These are phyloP conservation scores for Fusarium stilboides DNA, from an alignment of 2,329 filamentous ascomycete genomes.

Conservation along the genomic window DNA sequence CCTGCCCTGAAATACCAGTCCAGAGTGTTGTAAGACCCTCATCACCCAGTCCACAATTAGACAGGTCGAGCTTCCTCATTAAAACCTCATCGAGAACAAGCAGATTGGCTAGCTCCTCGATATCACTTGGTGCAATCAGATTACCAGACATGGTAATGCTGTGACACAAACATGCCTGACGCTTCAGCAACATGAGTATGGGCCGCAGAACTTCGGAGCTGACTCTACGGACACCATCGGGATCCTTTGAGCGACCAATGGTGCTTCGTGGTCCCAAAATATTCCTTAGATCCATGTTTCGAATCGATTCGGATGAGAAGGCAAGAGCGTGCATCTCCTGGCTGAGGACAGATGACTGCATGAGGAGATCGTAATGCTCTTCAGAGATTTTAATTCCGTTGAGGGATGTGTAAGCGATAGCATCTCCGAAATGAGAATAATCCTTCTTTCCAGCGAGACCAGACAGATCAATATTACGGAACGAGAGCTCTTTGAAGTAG, in stretches of 20 bases:
- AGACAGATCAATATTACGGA: slow-evolving; percentile 66
- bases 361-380: slow-evolving; percentile 64
- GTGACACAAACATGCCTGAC: slow-evolving; percentile 64
- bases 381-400: slow-evolving; percentile 66
- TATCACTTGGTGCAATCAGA: slow-evolving; percentile 61
- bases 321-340: slow-evolving; percentile 71
- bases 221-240: slow-evolving; percentile 45
- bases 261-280: slow-evolving; percentile 52
- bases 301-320: slow-evolving; percentile 69
- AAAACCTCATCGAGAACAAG: slow-evolving; percentile 55
- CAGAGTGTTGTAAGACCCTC: slow-evolving; percentile 64
- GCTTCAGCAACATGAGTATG: slow-evolving; percentile 65
- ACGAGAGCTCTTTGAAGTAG: slow-evolving; percentile 72
- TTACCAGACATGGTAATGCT: slow-evolving; percentile 68
- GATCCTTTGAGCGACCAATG: slow-evolving; percentile 40
- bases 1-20: slow-evolving; percentile 62
- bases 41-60: slow-evolving; percentile 67
- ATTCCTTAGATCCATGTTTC: slow-evolving; percentile 68
- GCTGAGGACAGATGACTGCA: slow-evolving; percentile 66
- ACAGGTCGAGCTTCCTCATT: slow-evolving; percentile 65
- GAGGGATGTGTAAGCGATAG: slow-evolving; percentile 67
- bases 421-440: slow-evolving; percentile 60
- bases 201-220: slow-evolving; percentile 63
- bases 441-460: slow-evolving; percentile 59
- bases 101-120: slow-evolving; percentile 60